Percentiles rank a stretch among this genome's conserved stretches.
phyloP scores from a whole-genome alignment of 768 basidiomycete genomes.

The Lyophyllum atratum region DNA sequence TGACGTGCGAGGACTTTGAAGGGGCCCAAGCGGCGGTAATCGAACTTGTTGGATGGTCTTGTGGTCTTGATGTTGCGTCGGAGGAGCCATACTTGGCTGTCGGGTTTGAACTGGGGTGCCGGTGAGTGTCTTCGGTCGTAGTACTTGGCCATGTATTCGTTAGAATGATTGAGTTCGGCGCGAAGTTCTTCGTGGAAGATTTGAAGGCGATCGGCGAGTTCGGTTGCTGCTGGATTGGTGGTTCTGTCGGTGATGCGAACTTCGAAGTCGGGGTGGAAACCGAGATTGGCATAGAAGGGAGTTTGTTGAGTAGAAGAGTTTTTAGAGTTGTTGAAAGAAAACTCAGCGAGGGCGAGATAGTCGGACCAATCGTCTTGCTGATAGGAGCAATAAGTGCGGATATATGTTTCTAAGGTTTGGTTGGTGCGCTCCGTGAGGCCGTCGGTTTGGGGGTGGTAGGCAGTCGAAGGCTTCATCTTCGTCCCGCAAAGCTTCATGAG shows the following conservation, averaged over 20 bases:
- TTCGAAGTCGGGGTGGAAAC: no score
- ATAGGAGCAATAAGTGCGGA: constrained; percentile 34
- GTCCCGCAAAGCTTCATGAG: no score
- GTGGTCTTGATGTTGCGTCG: constrained; percentile 7
- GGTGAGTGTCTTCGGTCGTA: neutral
- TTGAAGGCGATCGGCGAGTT: no score
- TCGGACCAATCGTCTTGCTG: constrained; percentile 32
- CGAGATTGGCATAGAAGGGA: constrained; percentile 27
- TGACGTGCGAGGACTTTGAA: neutral
- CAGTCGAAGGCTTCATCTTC: no score
- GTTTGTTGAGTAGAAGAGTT: constrained; percentile 33
- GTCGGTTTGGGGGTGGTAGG: no score
- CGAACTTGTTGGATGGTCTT: constrained; percentile 1
- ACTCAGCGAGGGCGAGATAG: constrained; percentile 39
- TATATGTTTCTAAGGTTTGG: constrained; percentile 23
- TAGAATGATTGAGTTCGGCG: constrained; percentile 3
- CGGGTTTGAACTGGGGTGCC: constrained; percentile 1
- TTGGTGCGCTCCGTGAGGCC: no score
- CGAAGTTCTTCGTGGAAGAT: no score
- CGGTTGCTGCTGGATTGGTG: no score
- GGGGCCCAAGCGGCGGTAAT: constrained; percentile 3
- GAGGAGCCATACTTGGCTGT: neutral
- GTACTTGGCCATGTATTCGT: constrained; percentile 8
- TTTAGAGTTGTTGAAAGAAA: no score
- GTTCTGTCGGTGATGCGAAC: no score